Conservation (phyloP, 176 grass and related monocot genomes). For the Hordeum vulgare region MorexV3_pseudomolecules_assembly NC_058520.1:74391530-74392029, state of each 20-base stretch:
- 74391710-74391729: conserved; percentile 20
- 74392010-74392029: no score
- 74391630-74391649: no score
- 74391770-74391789: conserved; percentile 24
- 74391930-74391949: not conserved
- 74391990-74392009: no score
- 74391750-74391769: not conserved
- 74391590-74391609: no score
- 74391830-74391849: conserved; percentile 26
- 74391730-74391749: not conserved
- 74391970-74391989: not conserved
- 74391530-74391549: no score
- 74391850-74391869: not conserved
- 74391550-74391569: no score
- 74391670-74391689: not conserved
- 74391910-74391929: conserved; percentile 20
- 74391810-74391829: conserved; percentile 13
- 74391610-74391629: not conserved
- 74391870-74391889: conserved; percentile 2
- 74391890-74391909: conserved; percentile 32
- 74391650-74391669: not conserved
- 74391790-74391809: not conserved
- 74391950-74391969: not conserved
- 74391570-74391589: no score
- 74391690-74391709: not conserved